Base-by-base conservation (phyloP, 2,329 filamentous ascomycete genomes). In the Venturia carpophila region DNA sequence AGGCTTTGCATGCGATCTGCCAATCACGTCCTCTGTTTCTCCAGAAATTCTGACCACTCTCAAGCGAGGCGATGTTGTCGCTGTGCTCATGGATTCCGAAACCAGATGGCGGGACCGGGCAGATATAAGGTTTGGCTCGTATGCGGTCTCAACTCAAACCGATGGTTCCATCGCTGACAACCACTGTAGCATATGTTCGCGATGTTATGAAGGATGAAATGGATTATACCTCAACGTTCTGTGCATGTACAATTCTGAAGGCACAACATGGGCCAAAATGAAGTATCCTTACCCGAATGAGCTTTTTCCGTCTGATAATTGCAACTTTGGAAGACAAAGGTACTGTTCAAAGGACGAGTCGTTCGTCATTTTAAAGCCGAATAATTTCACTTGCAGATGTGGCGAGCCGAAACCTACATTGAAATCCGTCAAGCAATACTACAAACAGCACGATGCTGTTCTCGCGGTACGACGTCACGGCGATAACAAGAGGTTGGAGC, bases 271-370 rank as follows among this genome's bases (percentile, higher is more conserved):
- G 55, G 83, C 80, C 0, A 75, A 82, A 5, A 86, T 87, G 75
- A 81, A 80, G 10, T 95, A 93, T 69, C 87, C 87, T 0, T 87
- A 84, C 73, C 67, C 75, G 0, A 89, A 91, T 62, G 90, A 95
- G 73, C 74, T 94, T 0, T 94, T 94, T 67, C 75, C 93, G 0
- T 90, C 87, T 0, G 84, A 91, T 63, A 85, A 92, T 66, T 93
- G 91, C 75, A 88, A 87, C 0, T 94, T 90, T 67, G 72, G 77
- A 0, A 78, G 90, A 0, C 87, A 90, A 68, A 87, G 84, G 0
- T 93, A 90, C 68, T 71, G 85, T 0, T 79, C 81, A 0, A 75
- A 80, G 0, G 80, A 87, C 1, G 82, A 83, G 1, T 81, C 82
- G n/a, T 92, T 90, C 78, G 75, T 85, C 0, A 84, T 83, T 0